These are phyloP conservation scores for Aphanomyces stellatus DNA, from an alignment of 352 stramenopile species.

Conservation along the genomic window DNA sequence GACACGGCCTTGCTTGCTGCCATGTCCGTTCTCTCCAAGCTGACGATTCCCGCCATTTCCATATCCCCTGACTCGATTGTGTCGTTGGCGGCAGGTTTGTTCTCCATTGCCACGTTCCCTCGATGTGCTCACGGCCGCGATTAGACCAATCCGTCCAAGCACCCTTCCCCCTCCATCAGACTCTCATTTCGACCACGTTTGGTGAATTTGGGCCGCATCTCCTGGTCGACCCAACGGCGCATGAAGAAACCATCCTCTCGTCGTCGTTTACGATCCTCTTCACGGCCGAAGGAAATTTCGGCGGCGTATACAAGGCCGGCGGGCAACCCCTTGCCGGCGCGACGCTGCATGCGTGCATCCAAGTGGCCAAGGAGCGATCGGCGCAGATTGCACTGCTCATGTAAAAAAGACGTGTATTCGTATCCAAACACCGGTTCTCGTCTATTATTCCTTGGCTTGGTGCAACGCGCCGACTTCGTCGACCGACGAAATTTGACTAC, in stretches of 20 bases:
- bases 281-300: conserved; percentile 46
- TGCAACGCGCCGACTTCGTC: conserved; percentile 76
- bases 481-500: conserved; percentile 87
- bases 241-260: conserved; percentile 56
- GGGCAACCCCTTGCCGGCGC: conserved; percentile 34
- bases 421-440: not conserved
- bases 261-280: conserved; percentile 58
- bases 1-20: conserved; percentile 58
- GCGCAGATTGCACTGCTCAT: not conserved
- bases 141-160: conserved; percentile 26
- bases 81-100: conserved; percentile 45
- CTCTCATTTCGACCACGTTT: conserved; percentile 57
- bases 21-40: conserved; percentile 57
- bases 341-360: conserved; percentile 59
- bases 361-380: conserved; percentile 32
- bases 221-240: conserved; percentile 58
- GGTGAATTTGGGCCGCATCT: conserved; percentile 44
- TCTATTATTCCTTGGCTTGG: conserved; percentile 18
- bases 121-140: conserved; percentile 25
- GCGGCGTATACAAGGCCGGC: conserved; percentile 62
- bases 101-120: not conserved
- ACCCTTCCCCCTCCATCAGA: conserved; percentile 46
- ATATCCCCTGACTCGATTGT: conserved; percentile 62
- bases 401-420: not conserved
- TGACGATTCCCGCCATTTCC: conserved; percentile 48